Base-by-base conservation (phyloP, 495 filamentous ascomycete species). In the Annulohypoxylon maeteangense region DNA sequence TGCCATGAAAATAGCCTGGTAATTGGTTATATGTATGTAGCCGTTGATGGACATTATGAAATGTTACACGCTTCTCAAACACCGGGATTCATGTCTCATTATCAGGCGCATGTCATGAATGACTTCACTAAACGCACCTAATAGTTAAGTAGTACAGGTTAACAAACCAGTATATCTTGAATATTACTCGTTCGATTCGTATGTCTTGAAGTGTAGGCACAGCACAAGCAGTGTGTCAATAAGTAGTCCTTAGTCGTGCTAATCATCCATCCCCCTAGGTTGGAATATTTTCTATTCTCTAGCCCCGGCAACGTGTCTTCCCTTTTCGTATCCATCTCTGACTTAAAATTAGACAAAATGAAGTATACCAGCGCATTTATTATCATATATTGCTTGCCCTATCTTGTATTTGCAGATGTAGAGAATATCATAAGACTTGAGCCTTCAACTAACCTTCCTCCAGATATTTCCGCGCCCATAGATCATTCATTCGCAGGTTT, bases 401-500 rank as follows among this genome's bases (percentile, higher is more conserved):
- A 18, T 7, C 23, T 38, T 64, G 48, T 38, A 14, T 61, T 32
- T 31, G 62, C 62, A 20, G 57, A 23, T 34, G 32, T 48, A 50
- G 29, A 53, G 10, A 32, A 45, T 18, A 7, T 58, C 42, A 62
- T 71, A 7, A 36, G 18, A 16, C 62, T 71, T 20, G 18, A 62
- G 18, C 68, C 62, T 34, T 61, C 68, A 14, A 6, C 22, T 8
- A 60, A 36, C 2, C 68, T 63, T 16, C 64, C 72, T 4, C n/a
- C 38, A 18, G 40, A 51, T 50, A 58, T 38, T 29, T 72, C 72
- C 7, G 14, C 31, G 4, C 42, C 61, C 0, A 23, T 75, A 48
- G 64, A 68, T 48, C 68, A 64, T 1, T 68, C 72, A 0, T 82
- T 79, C 51, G 79, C 79, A 18, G 80, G 80, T 22, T 80, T 82